Evolutionary conservation across 371 early-diverging fungal genomes (phyloP).

Genomic region (Mucor saturninus): DNA sequence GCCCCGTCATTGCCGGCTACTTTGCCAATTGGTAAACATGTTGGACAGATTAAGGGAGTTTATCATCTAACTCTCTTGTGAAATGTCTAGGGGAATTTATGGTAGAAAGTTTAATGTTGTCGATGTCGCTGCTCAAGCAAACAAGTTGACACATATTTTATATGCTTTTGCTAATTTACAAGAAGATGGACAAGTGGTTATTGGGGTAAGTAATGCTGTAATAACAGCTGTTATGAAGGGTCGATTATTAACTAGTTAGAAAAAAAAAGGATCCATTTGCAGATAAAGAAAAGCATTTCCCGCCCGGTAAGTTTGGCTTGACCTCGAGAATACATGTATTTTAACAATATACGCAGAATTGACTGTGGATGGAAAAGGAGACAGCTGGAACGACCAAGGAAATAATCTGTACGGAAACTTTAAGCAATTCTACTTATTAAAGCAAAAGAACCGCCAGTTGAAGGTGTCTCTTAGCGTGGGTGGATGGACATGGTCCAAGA

Average conservation of each 20-base stretch:
- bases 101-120: conserved; percentile 69
- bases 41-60: background rate
- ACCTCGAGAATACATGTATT: background rate
- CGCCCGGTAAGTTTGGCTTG: conserved; percentile 24
- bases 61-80: background rate
- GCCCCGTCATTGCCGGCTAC: conserved; percentile 44
- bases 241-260: too few relatives aligned
- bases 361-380: conserved; percentile 55
- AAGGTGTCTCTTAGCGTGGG: conserved; percentile 83
- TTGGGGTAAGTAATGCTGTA: conserved; percentile 48
- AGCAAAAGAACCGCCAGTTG: conserved; percentile 67
- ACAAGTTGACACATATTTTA: conserved; percentile 78
- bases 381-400: conserved; percentile 65
- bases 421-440: conserved; percentile 78
- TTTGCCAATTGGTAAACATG: conserved; percentile 38
- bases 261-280: conserved; percentile 46
- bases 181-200: conserved; percentile 64
- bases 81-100: conserved; percentile 69
- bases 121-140: conserved; percentile 60
- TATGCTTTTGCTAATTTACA: conserved; percentile 90
- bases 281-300: conserved; percentile 53
- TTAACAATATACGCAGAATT: conserved; percentile 27
- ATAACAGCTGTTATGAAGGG: too few relatives aligned
- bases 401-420: conserved; percentile 80
- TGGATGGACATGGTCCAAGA: conserved; percentile 88